Percentiles rank a stretch among this genome's conserved stretches.
Evolutionary conservation across 306 rosid species (phyloP).

Genomic region (Leucaena leucocephala): DNA sequence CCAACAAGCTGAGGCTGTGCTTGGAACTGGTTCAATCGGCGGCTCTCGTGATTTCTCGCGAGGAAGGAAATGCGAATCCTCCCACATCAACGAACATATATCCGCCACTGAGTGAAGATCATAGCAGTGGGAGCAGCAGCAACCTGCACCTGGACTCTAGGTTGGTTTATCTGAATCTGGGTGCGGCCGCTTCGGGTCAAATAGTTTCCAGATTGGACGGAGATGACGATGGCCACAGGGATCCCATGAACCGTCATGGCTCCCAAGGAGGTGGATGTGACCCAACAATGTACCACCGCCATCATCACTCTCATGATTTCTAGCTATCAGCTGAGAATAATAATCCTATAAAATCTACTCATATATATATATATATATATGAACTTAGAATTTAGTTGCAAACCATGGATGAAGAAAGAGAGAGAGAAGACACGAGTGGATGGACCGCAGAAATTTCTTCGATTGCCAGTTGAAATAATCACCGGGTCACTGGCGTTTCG

Average conservation of each 20-base stretch:
- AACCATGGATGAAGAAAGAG: not conserved
- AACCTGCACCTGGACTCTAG: constrained; percentile 22
- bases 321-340: constrained; percentile 26
- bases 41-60: constrained; percentile 61
- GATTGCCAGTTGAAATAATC: constrained; percentile 13
- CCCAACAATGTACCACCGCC: constrained; percentile 59
- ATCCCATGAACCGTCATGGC: constrained; percentile 44
- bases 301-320: constrained; percentile 55
- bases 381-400: not conserved
- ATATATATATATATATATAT: not conserved
- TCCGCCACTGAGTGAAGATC: constrained; percentile 53
- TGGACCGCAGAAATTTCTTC: constrained; percentile 3
- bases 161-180: constrained; percentile 68
- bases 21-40: constrained; percentile 96
- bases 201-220: constrained; percentile 51
- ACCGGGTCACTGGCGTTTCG: constrained; percentile 4
- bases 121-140: constrained; percentile 44
- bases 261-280: constrained; percentile 59
- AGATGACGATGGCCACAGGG: constrained; percentile 50
- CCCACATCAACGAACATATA: constrained; percentile 51
- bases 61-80: constrained; percentile 43
- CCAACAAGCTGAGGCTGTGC: constrained; percentile 89
- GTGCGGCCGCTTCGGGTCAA: constrained; percentile 48
- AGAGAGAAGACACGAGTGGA: constrained; percentile 17
- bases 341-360: not conserved